Base-by-base conservation (phyloP, 2,329 filamentous ascomycete species). In the Exophiala xenobiotica region DNA sequence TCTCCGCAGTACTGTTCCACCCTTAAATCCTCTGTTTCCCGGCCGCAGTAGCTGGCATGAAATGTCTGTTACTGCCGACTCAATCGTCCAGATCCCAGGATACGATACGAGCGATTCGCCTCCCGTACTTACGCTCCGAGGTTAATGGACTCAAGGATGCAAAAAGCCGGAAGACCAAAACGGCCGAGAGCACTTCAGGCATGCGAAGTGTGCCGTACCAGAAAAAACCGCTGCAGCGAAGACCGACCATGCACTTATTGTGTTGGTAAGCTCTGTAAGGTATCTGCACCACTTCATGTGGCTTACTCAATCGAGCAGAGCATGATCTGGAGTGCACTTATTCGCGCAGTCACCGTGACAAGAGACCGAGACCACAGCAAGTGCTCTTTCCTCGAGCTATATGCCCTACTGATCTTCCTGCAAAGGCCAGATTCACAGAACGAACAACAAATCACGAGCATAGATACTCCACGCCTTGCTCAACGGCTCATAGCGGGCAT, bases 141-240 rank as follows among this genome's bases (percentile, higher is more conserved):
- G n/a, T n/a, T n/a, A n/a, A n/a, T n/a, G n/a, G n/a, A n/a, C n/a
- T n/a, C n/a, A 7, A 39, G 14, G 20, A 55, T 55, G 52, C 52
- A 39, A 19, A 22, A 46, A 19, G n/a, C 11, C 19, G 38, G 39
- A 12, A 23, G 44, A 33, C 43, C 53, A 18, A 70, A 69, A 49
- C 61, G 66, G 42, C 69, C 70, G n/a, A 69, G 73, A n/a, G 71
- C 74, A 14, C 68, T 71, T 7, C 70, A 71, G 49, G 74, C 74
- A 2, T 77, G 74, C 58, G 72, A 76, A 54, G 63, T 71, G 23
- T 77, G 74, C 61, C 66, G 74, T 45, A 54, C 65, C 40, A 75
- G 76, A 63, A 77, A 77, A 63, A 75, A 77, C 62, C 74, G 74
- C 56, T 77, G 74, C 58, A 72, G 75, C 56, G 74, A 76, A 56